Base-by-base conservation (phyloP, 345 rosid species). In the Hibiscus trionum region DNA sequence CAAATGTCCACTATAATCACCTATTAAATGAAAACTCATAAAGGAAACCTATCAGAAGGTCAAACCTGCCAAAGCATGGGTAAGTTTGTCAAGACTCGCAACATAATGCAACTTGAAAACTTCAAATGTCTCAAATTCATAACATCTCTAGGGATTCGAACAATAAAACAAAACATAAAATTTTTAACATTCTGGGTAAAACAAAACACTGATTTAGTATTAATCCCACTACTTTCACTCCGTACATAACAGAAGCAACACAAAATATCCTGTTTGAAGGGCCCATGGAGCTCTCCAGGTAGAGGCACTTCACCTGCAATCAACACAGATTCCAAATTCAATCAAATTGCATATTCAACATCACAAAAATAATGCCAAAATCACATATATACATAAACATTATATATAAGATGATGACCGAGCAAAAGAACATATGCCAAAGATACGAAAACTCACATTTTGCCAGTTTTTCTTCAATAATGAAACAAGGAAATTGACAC, bases 401-500 rank as follows among this genome's bases (percentile, higher is more conserved):
- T 9, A 56, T 16, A 59, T 62, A 15, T 19, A 66, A 16, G 37
- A 33, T 33, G 5, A n/a, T 1, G 9, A 39, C 37, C 0, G 11
- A 49, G 4, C 12, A 9, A 16, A 1, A 4, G 26, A 31, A 10
- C 29, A 66, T 7, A 7, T 33, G 4, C 1, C 4, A 26, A 2
- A 39, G 24, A 3, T 29, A 15, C 0, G 19, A 9, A n/a, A 55
- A 77, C 92, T 89, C 37, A 88, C 96, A 26, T 90, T 90, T 50
- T 88, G 96, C 96, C 96, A 90, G 73, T 88, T 88, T 46, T 90
- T 90, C 87, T 90, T 90, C 87, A 90, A 72, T 77, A 90, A 81
- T 0, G 96, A 90, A 21, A 90, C 96, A 2, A 90, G 89, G 77
- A 90, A 90, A 75, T 90, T 90, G 11, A 90, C 89, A n/a, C 91